Base-by-base conservation (phyloP, 805 yeast genomes). In the Pichia californica region DNA sequence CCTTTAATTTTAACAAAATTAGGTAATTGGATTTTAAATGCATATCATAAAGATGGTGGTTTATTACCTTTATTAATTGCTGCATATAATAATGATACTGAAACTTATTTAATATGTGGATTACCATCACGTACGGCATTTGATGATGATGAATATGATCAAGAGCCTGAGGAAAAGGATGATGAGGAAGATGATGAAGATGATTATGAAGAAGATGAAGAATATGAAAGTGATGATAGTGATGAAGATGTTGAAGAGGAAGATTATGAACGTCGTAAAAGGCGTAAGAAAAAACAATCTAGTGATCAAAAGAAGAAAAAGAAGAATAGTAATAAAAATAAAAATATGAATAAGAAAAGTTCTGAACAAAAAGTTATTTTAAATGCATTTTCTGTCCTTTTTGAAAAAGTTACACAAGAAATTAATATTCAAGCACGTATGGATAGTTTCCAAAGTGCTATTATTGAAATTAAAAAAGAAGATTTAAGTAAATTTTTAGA, bases 401-500 rank as follows among this genome's bases (percentile, higher is more conserved):
- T 93, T 62, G 96, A 88, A 61, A 83, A 82, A 51, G 86, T 89
- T 23, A 93, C 97, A 1, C 73, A 71, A 36, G 76, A 77, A 18
- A 84, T 95, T 6, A 91, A 88, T 33, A 96, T 97, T 3, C 80
- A 84, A 53, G 88, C 88, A 16, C 74, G 91, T 55, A 84, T 93
- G 49, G 98, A 93, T 61, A 88, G 95, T 56, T 93, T 93, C 64
- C 98, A 93, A 59, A 85, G 95, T 50, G 80, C 97, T 3, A 86
- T 93, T 19, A 88, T 93, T 35, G 97, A 93, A 64, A 81, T 93
- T 34, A 67, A 87, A 47, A 83, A 81, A 56, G 96, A 89, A 38
- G 99, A 93, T 59, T 67, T 93, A 49, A 71, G 88, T 5, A 86
- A 95, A 39, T 93, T 93, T 57, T 64, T 93, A 48, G 98, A 93